These are phyloP conservation scores for Uronychia setigera DNA, from an alignment of 73 alveolate species.

Conservation along the genomic window DNA sequence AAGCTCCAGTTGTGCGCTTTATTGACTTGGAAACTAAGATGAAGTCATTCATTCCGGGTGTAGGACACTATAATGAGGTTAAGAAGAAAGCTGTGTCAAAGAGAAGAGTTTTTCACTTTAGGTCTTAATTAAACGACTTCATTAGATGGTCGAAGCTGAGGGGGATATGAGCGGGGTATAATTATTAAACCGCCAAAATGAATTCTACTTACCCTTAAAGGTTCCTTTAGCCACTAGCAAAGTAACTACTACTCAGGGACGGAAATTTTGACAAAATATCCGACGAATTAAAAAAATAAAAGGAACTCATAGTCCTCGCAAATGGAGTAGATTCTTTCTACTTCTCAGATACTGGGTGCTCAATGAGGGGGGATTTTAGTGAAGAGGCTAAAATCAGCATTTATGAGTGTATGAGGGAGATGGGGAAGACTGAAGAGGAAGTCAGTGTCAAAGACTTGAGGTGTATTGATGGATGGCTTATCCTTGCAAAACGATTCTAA, in stretches of 20 bases:
- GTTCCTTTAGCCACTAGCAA: no score
- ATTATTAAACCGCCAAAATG: no score
- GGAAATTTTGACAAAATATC: no score
- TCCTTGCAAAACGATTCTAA: neutral
- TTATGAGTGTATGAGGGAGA: neutral
- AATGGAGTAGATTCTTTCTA: no score
- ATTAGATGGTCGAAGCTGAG: no score
- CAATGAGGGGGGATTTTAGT: neutral
- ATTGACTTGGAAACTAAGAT: neutral
- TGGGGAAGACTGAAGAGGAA: neutral
- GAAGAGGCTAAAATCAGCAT: neutral
- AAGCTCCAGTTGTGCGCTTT: neutral
- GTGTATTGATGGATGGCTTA: neutral
- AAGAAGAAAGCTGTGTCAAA: neutral
- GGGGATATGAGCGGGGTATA: no score
- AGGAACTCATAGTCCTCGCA: no score
- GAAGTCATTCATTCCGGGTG: conserved; percentile 4
- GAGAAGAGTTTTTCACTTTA: no score
- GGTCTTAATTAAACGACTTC: no score
- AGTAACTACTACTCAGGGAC: no score
- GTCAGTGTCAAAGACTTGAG: neutral
- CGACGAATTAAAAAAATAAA: no score
- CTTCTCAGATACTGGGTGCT: neutral
- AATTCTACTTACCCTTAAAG: no score
- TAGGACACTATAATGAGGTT: conserved; percentile 3